Base-by-base conservation (phyloP, 192 early-diverging fungal genomes). In the Linderina pennispora region DNA sequence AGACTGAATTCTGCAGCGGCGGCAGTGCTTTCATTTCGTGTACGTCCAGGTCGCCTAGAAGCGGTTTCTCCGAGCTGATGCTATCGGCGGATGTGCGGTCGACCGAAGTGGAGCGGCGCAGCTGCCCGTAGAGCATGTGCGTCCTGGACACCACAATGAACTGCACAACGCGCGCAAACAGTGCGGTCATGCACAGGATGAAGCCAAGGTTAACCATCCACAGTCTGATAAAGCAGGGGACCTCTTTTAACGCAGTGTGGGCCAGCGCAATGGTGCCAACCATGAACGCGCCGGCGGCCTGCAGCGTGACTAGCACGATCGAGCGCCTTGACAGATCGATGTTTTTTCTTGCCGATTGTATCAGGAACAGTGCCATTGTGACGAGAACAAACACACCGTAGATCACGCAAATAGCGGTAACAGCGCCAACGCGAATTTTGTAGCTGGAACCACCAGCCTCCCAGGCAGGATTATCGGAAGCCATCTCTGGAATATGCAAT, bases 401-500 rank as follows among this genome's bases (percentile, higher is more conserved):
- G 11, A 31, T 31, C 6, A 5, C 28, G 11, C 11, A 31, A 31
- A 31, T 11, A 31, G 28, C 28, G 11, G 11, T 8, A 5, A 31
- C 11, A 5, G 11, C 28, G 11, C 28, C 28, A 11, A 31, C 28
- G 5, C 28, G 28, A 31, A 31, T 31, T 5, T 31, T 11, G 11
- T 31, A 31, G 28, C 11, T 31, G 20, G 2, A 6, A 4, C 54
- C 42, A 4, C 63, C 63, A 0, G 45, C 40, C 4, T 41, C 32
- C 63, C 63, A 66, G 43, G 57, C 41, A 11, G 9, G 40, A 11
- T 31, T 11, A 31, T 31, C 28, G 5, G 28, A 11, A 31, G 11
- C 6, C 28, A n/a, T n/a, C n/a, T n/a, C n/a, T n/a, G n/a, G n/a
- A n/a, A n/a, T n/a, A n/a, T n/a, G n/a, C n/a, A n/a, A n/a, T n/a